These are phyloP conservation scores for Rhizopogon parksii DNA, from an alignment of 1,284 basidiomycete species.

Conservation along the genomic window DNA sequence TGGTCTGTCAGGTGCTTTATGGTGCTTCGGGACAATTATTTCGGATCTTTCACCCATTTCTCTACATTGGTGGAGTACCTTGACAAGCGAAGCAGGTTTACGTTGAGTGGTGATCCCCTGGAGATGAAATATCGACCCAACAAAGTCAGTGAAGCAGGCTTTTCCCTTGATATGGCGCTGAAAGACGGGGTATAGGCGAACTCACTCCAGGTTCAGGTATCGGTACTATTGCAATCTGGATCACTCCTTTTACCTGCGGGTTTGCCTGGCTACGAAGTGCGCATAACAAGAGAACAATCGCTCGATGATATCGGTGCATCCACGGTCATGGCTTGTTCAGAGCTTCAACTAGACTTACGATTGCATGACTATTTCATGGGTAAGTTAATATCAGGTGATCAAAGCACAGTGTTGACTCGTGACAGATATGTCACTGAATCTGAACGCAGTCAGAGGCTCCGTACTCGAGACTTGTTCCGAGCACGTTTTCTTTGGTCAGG, in stretches of 20 bases:
- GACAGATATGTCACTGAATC: conserved; percentile 74
- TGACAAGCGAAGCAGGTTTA: conserved; percentile 52
- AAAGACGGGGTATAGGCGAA: conserved; percentile 54
- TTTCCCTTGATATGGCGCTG: not conserved
- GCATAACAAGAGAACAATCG: conserved; percentile 14
- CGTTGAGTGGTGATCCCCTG: conserved; percentile 74
- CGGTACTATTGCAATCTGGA: conserved; percentile 47
- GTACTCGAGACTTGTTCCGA: conserved; percentile 45
- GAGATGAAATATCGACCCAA: conserved; percentile 70
- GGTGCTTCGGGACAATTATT: conserved; percentile 85
- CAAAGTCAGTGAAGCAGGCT: conserved; percentile 41
- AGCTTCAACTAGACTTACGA: conserved; percentile 69
- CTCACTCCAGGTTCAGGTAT: conserved; percentile 68
- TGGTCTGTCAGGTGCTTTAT: conserved; percentile 86
- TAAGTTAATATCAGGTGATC: conserved; percentile 27
- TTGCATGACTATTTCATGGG: conserved; percentile 86
- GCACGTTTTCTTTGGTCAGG: conserved; percentile 31
- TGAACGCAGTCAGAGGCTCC: conserved; percentile 51
- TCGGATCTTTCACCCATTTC: conserved; percentile 88
- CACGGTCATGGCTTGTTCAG: conserved; percentile 53
- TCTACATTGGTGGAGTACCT: conserved; percentile 81
- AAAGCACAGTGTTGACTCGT: not conserved
- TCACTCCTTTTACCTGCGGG: conserved; percentile 67
- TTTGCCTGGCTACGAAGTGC: conserved; percentile 60
- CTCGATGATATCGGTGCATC: conserved; percentile 44